Percentiles rank a stretch among this genome's conserved stretches.
Evolutionary conservation across 148 eudicot genomes (phyloP).

Genomic region (Persicaria maculosa): DNA sequence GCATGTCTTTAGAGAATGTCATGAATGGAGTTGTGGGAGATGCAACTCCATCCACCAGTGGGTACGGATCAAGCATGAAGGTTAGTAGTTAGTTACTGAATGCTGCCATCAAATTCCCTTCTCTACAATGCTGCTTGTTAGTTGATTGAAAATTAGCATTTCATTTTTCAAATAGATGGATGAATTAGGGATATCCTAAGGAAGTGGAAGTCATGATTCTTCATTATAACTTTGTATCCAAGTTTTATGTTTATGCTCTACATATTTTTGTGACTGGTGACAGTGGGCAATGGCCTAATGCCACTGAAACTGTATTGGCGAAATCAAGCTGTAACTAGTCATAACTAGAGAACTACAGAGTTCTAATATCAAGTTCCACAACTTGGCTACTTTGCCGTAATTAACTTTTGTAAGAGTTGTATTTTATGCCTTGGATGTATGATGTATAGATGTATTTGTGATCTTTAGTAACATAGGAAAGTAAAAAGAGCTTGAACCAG

Average conservation of each 20-base stretch:
- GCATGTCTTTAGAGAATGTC: slow-evolving; percentile 40
- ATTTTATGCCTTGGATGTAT: neutral
- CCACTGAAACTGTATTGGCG: neutral
- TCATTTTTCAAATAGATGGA: neutral
- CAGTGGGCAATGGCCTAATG: neutral
- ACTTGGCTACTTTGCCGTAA: neutral
- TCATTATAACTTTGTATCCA: neutral
- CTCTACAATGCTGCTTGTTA: neutral
- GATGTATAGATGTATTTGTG: neutral
- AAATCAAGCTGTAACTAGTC: neutral
- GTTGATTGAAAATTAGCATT: neutral
- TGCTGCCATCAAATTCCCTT: neutral
- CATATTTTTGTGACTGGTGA: neutral
- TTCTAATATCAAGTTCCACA: neutral
- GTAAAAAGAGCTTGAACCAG: neutral
- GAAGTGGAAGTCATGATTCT: neutral
- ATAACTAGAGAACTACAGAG: neutral
- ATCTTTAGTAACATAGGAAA: neutral
- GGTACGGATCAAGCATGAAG: slow-evolving; percentile 46
- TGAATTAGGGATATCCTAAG: neutral
- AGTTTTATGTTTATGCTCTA: neutral
- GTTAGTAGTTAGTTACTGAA: slow-evolving; percentile 21
- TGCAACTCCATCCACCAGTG: slow-evolving; percentile 50
- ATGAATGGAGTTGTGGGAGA: slow-evolving; percentile 38
- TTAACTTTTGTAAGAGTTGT: neutral